Evolutionary conservation across 345 rosid species (phyloP).

Genomic region (Triadica sebifera): DNA sequence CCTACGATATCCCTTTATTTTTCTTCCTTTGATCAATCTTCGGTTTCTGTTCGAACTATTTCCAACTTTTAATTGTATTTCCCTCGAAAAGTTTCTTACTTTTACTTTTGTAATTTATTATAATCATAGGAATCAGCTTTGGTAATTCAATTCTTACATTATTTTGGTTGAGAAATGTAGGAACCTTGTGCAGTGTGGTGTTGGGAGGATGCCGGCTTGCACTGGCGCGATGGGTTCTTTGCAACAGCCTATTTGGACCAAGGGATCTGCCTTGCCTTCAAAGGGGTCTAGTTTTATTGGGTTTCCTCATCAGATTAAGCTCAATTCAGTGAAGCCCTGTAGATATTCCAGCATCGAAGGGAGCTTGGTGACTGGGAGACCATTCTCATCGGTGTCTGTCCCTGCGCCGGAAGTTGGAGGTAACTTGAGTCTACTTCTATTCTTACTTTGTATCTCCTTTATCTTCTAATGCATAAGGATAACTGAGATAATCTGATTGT

Average conservation of each 20-base stretch:
- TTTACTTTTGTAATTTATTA: neutral
- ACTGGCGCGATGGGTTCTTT: constrained; percentile 55
- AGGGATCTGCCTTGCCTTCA: constrained; percentile 35
- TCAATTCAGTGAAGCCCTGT: constrained; percentile 39
- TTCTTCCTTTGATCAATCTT: neutral
- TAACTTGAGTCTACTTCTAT: constrained; percentile 17
- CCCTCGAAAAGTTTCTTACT: neutral
- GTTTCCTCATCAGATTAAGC: constrained; percentile 40
- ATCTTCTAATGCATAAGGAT: neutral
- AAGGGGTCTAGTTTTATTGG: constrained; percentile 30
- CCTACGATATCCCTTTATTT: neutral
- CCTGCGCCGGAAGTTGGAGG: constrained; percentile 54
- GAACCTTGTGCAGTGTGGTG: neutral
- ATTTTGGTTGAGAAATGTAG: neutral
- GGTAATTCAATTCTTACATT: neutral
- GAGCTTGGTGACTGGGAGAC: constrained; percentile 48
- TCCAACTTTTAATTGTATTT: neutral
- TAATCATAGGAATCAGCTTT: neutral
- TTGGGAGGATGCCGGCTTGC: constrained; percentile 48
- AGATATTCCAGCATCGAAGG: constrained; percentile 41
- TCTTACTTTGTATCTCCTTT: neutral
- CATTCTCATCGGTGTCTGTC: constrained; percentile 51
- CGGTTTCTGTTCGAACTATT: neutral
- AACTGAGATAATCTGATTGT: neutral
- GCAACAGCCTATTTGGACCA: constrained; percentile 50